Evolutionary conservation across 2,329 filamentous ascomycete species (phyloP), one percentile per base, ranked within the genome.

Genomic region (Fusarium sulawesiense): DNA sequence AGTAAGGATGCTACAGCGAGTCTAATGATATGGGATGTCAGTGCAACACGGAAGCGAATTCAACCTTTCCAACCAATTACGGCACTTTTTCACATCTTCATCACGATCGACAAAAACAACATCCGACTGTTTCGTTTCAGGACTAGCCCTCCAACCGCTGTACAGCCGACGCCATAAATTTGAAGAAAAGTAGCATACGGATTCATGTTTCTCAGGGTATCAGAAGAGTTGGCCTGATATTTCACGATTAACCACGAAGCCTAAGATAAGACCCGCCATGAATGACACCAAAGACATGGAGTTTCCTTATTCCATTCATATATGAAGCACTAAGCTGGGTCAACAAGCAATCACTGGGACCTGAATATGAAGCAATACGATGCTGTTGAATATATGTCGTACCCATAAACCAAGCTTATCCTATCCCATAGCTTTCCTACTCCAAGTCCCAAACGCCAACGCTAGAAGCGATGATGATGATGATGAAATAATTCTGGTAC

Each of bases 371-470:
- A 49, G 60, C 48, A 59, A 51, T 32, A n/a, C 4, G 29, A 64
- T 32, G 41, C 37, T 53, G 16, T 34, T 62, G 51, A 71, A 13
- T 29, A 64, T 56, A 41, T 48, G 40, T 30, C 48, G 47, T 71
- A 59, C 55, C 47, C 60, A 70, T 55, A 64, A 71, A 57, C 47
- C 45, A 37, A 49, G 53, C 54, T 37, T 46, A 51, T 50, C 48
- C 55, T 30, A 37, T 57, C 30, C 42, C 41, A 37, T n/a, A 37
- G 34, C 34, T 23, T 44, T 29, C 50, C 54, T 60, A 50, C 49
- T 62, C 55, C 62, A 70, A 57, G 49, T 68, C 74, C 74, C 50
- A 72, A 76, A 75, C 74, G 70, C 74, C 74, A 67, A 76, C 74
- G 74, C 73, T 75, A 66, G 56, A 72, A 73, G 66, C 49, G 29